Evolutionary conservation across 345 rosid genomes (phyloP), one percentile per base, ranked within the genome.

Genomic region (Salix dunnii): DNA sequence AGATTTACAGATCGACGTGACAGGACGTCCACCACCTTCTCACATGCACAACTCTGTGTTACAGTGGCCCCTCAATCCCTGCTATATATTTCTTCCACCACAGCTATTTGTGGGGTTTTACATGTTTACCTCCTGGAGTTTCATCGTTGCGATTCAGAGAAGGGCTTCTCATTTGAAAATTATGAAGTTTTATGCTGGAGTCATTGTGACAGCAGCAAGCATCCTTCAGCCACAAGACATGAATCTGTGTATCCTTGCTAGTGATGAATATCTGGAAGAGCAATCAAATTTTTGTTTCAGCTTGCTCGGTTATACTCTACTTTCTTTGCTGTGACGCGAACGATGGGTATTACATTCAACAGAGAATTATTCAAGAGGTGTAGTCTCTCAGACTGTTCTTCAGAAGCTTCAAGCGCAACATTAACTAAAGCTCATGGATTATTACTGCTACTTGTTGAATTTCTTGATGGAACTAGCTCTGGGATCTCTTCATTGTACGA

Each of bases 321-420:
- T 49, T 40, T 27, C 58, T 71, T 35, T 48, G 60, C 33, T 33
- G 33, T 68, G 35, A 68, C 90, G 98, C 72, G 98, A 94, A 85
- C 83, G 90, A 63, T 94, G 98, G 98, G 88, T 91, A 69, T 74
- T 94, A 79, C 97, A 88, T 87, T 94, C 95, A 28, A 91, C 92
- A 9, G 79, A 63, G 71, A 88, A 85, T 66, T 91, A 91, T 76
- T 92, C 95, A 33, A 84, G 76, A 67, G 80, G 78, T 36, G 68
- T 92, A 67, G 89, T 94, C 69, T 84, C 88, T 6, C 86, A 81
- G 76, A 86, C 89, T 35, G 95, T 97, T 77, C 86, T 89, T 65
- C 84, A 65, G 71, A 91, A 90, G 83, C 88, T 73, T 90, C 97
- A 1, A 77, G 78, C 68, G 91, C 80, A 82, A 80, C 88, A 40